These are phyloP conservation scores for Porpolomopsis calyptriformis DNA, from an alignment of 768 basidiomycete species.

Conservation along the genomic window DNA sequence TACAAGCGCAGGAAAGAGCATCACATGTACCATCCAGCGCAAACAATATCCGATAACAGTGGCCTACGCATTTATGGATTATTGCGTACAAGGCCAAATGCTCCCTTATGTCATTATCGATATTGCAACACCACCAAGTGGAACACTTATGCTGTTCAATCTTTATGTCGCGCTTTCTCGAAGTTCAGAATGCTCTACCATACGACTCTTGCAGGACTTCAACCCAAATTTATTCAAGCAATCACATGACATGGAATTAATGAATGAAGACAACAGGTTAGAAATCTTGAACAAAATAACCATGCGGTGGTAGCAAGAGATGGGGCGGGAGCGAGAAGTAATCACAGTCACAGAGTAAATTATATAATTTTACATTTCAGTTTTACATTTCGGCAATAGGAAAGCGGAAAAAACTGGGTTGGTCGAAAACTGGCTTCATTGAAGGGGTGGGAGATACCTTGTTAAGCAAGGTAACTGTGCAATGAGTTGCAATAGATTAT, in stretches of 20 bases:
- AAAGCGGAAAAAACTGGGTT: no score
- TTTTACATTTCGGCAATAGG: no score
- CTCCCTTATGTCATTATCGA: constrained; percentile 26
- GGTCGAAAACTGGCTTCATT: no score
- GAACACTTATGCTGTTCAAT: constrained; percentile 20
- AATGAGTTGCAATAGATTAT: no score
- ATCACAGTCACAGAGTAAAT: no score
- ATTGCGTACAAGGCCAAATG: constrained; percentile 31
- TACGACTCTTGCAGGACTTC: constrained; percentile 23
- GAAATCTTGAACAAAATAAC: no score
- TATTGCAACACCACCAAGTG: constrained; percentile 19
- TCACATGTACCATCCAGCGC: constrained; percentile 8
- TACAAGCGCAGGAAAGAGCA: constrained; percentile 2
- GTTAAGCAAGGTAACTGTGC: no score
- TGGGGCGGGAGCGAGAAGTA: no score
- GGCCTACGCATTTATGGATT: constrained; percentile 34
- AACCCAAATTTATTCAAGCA: constrained; percentile 8
- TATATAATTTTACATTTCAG: no score
- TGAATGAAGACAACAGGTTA: no score
- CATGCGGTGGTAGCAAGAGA: no score
- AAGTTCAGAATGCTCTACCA: constrained; percentile 17
- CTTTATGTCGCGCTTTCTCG: constrained; percentile 26
- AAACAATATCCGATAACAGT: constrained; percentile 22
- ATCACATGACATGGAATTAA: background rate
- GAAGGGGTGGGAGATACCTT: no score